phyloP scores from a whole-genome alignment of 2,329 filamentous ascomycete genomes.

The Colletotrichum abscissum region DNA sequence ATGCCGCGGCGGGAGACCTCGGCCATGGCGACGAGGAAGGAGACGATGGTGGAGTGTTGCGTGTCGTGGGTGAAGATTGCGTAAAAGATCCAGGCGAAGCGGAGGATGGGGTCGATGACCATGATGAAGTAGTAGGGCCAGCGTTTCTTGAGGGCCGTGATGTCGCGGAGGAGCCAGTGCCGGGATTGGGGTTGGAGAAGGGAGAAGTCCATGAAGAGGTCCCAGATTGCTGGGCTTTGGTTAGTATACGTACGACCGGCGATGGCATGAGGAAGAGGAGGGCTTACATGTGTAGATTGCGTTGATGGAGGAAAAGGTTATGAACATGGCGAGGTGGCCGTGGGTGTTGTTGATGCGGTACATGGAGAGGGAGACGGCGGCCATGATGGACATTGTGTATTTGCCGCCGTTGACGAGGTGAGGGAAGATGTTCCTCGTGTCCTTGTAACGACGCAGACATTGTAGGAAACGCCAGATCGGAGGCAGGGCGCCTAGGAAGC shows the following conservation, averaged over 20 bases:
- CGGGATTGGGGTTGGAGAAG: constrained; percentile 82
- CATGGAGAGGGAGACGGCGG: constrained; percentile 81
- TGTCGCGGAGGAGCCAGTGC: constrained; percentile 77
- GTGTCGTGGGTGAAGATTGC: constrained; percentile 82
- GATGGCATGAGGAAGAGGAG: too few relatives aligned
- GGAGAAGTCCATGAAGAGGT: constrained; percentile 96
- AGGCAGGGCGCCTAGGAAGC: constrained; percentile 86
- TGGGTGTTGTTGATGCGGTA: constrained; percentile 78
- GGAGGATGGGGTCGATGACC: constrained; percentile 82
- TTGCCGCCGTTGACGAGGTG: constrained; percentile 94
- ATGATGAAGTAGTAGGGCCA: constrained; percentile 93
- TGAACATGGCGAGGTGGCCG: constrained; percentile 75
- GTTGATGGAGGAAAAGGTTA: constrained; percentile 85
- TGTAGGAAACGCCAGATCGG: constrained; percentile 92
- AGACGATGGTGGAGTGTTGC: constrained; percentile 85
- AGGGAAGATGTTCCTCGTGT: constrained; percentile 89
- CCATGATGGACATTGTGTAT: constrained; percentile 85
- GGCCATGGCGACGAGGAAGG: constrained; percentile 81
- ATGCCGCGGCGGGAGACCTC: constrained; percentile 89
- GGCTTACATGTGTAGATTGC: constrained; percentile 80
- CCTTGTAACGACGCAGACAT: constrained; percentile 88
- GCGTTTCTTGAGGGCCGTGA: constrained; percentile 79
- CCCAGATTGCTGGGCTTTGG: constrained; percentile 78
- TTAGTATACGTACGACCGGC: neutral
- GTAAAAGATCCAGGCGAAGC: constrained; percentile 96